A percentile compares a stretch with the other conserved stretches of the same genome.
Conservation (phyloP, 2,329 filamentous ascomycete species). For the Pseudogymnoascus sp. region DNA sequence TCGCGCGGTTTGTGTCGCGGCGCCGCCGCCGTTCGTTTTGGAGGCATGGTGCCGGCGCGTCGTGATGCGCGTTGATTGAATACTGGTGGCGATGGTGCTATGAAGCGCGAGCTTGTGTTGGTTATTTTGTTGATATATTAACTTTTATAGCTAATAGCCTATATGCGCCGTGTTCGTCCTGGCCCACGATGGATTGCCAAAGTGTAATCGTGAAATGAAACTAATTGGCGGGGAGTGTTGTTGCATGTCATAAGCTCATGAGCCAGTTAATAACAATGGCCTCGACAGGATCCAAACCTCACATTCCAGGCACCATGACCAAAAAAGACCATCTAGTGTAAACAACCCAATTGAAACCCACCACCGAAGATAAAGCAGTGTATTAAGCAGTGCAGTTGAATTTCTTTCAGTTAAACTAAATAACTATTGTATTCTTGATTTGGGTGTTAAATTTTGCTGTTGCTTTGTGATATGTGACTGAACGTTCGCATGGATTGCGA, state of each 20-base stretch:
- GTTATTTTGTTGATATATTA: not conserved
- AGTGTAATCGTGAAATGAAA: not conserved
- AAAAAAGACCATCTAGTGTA: not conserved
- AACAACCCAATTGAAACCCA: not conserved
- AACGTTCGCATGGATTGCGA: not conserved
- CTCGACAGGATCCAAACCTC: not conserved
- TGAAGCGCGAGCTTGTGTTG: not conserved
- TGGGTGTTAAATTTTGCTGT: not conserved
- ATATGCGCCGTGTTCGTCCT: not conserved
- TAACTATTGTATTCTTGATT: not conserved
- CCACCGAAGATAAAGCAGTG: not conserved
- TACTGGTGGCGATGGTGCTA: not conserved
- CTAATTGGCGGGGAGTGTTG: constrained; percentile 8
- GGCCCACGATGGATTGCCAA: not conserved
- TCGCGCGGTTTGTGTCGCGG: constrained; percentile 29
- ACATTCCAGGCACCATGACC: not conserved
- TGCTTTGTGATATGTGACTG: not conserved
- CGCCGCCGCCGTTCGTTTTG: constrained; percentile 13
- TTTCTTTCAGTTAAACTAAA: not conserved
- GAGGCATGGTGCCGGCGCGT: constrained; percentile 5
- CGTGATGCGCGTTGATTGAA: constrained; percentile 1
- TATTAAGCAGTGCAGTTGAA: not conserved
- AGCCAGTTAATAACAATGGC: not conserved
- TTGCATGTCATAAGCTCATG: not conserved
- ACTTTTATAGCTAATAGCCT: not conserved